phyloP scores from a whole-genome alignment of 148 eudicot species.

The Heliamphora exappendiculata region DNA sequence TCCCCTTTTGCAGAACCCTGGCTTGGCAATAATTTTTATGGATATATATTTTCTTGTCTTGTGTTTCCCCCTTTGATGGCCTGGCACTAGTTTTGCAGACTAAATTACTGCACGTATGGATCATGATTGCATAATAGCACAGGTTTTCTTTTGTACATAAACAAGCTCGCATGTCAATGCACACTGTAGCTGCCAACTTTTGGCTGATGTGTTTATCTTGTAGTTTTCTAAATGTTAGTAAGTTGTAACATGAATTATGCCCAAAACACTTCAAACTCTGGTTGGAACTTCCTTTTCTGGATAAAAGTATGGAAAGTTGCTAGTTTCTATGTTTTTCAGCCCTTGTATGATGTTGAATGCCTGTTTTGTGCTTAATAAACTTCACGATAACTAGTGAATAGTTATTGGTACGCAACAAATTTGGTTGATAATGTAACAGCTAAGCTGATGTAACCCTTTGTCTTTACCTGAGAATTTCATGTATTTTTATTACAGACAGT shows the following conservation, averaged over 20 bases:
- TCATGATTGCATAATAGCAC: too few species aligned
- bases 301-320: neutral
- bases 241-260: too few species aligned
- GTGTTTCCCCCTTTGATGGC: too few species aligned
- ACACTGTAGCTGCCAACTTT: neutral
- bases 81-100: too few species aligned
- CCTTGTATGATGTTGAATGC: neutral
- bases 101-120: neutral
- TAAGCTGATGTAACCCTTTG: neutral
- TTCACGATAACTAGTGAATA: neutral
- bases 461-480: neutral
- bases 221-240: too few species aligned
- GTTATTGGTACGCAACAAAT: neutral
- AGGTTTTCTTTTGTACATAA: too few species aligned
- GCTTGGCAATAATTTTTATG: neutral
- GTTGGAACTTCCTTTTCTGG: neutral
- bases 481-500: neutral
- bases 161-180: too few species aligned
- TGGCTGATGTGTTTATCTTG: neutral
- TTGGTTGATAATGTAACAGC: neutral
- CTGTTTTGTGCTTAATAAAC: neutral
- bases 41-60: neutral
- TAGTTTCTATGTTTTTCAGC: too few species aligned
- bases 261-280: neutral
- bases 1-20: neutral